Evolutionary conservation across 345 rosid genomes (phyloP).

Genomic region (Salix purpurea): DNA sequence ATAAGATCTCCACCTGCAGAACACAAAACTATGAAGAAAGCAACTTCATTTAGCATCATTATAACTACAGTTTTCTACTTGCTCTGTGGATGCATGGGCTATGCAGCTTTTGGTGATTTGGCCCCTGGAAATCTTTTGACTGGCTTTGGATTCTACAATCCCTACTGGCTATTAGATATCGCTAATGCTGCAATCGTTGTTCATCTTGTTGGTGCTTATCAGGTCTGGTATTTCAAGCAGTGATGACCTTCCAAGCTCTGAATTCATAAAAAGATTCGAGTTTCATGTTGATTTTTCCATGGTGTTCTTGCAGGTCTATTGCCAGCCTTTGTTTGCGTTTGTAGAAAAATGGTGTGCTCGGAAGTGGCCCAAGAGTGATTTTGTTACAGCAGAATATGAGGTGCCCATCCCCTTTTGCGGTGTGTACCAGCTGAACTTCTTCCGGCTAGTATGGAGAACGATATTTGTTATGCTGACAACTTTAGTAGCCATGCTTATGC

Average conservation of each 20-base stretch:
- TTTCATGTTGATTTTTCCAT: neutral
- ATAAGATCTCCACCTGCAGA: conserved; percentile 75
- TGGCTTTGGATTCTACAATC: conserved; percentile 75
- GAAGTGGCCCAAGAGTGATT: conserved; percentile 40
- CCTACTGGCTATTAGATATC: conserved; percentile 52
- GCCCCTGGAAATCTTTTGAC: conserved; percentile 77
- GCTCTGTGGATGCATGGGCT: conserved; percentile 76
- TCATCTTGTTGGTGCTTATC: conserved; percentile 48
- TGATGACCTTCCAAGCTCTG: neutral
- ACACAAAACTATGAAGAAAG: conserved; percentile 76
- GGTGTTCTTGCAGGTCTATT: conserved; percentile 31
- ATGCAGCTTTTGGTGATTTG: conserved; percentile 74
- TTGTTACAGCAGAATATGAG: conserved; percentile 40
- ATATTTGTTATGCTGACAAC: conserved; percentile 41
- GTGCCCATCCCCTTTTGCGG: conserved; percentile 39
- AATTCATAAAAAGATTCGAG: neutral
- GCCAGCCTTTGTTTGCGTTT: conserved; percentile 64
- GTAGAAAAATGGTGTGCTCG: conserved; percentile 48
- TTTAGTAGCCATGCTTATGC: conserved; percentile 51
- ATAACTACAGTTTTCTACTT: conserved; percentile 58
- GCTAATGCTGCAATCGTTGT: conserved; percentile 43
- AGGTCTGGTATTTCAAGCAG: neutral
- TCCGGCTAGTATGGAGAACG: conserved; percentile 51
- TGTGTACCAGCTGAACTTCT: conserved; percentile 43
- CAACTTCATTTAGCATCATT: conserved; percentile 39